Evolutionary conservation across 345 rosid species (phyloP).

Genomic region (Linum trigynum): DNA sequence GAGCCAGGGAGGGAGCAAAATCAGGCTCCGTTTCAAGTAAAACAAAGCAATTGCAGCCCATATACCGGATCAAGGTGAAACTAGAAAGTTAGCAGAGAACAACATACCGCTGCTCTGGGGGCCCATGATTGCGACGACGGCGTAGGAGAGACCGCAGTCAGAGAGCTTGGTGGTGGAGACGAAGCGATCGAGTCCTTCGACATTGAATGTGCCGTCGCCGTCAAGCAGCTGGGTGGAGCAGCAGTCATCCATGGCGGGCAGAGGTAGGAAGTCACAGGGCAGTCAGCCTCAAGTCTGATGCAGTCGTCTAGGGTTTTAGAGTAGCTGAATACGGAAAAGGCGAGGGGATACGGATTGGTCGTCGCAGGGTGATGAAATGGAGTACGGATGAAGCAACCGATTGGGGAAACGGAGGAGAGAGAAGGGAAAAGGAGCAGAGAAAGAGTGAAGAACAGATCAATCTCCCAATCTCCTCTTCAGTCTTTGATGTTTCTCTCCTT

Average conservation of each 20-base stretch:
- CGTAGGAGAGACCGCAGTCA: constrained; percentile 66
- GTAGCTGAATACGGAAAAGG: background rate
- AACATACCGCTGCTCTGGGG: constrained; percentile 73
- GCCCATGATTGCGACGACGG: constrained; percentile 81
- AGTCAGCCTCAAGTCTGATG: background rate
- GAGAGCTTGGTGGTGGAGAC: constrained; percentile 36
- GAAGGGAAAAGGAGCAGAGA: background rate
- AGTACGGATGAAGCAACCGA: background rate
- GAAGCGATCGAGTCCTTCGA: constrained; percentile 48
- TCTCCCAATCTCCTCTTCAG: background rate
- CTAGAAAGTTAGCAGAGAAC: background rate
- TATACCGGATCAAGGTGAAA: background rate
- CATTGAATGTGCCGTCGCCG: constrained; percentile 52
- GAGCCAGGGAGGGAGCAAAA: background rate
- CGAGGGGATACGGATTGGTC: background rate
- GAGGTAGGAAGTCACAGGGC: background rate
- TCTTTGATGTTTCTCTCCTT: too few relatives aligned
- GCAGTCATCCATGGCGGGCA: constrained; percentile 15
- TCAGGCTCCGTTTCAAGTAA: background rate
- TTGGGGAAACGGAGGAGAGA: background rate
- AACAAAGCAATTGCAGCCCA: background rate
- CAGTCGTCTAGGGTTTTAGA: background rate
- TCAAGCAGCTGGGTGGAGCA: constrained; percentile 54
- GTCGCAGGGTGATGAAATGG: background rate
- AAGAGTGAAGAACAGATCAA: background rate